Evolutionary conservation across 345 rosid species (phyloP).

Genomic region (Populus nigra): DNA sequence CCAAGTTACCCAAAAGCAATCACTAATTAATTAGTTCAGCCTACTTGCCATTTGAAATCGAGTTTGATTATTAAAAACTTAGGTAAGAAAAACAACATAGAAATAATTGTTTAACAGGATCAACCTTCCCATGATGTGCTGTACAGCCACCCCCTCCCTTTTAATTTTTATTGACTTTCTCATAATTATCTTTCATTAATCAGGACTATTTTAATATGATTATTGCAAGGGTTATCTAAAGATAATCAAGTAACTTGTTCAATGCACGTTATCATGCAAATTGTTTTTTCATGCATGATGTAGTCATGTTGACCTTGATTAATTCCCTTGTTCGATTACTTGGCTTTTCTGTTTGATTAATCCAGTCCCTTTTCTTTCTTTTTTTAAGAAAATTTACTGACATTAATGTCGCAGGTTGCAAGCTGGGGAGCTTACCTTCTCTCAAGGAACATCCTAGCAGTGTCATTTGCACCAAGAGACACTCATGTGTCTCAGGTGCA

Average conservation of each 20-base stretch:
- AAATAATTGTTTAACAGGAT: not conserved
- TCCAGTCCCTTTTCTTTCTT: too few relatives aligned
- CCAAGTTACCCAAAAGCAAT: not conserved
- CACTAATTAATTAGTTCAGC: not conserved
- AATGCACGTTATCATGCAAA: not conserved
- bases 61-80: not conserved
- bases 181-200: not conserved
- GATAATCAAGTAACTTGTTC: not conserved
- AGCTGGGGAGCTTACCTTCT: constrained; percentile 92
- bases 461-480: constrained; percentile 96
- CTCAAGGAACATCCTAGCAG: constrained; percentile 59
- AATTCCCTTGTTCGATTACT: not conserved
- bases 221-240: not conserved
- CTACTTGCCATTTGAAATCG: not conserved
- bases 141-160: not conserved
- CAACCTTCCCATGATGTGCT: not conserved
- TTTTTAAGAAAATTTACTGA: too few relatives aligned
- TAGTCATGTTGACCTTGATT: not conserved
- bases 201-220: not conserved
- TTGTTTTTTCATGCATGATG: not conserved
- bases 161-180: not conserved
- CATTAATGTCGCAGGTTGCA: constrained; percentile 57
- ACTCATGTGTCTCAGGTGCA: constrained; percentile 96
- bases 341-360: not conserved
- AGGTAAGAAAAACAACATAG: not conserved